phyloP scores from a whole-genome alignment of 805 yeast species.

The Cyberlindnera bimundalis region DNA sequence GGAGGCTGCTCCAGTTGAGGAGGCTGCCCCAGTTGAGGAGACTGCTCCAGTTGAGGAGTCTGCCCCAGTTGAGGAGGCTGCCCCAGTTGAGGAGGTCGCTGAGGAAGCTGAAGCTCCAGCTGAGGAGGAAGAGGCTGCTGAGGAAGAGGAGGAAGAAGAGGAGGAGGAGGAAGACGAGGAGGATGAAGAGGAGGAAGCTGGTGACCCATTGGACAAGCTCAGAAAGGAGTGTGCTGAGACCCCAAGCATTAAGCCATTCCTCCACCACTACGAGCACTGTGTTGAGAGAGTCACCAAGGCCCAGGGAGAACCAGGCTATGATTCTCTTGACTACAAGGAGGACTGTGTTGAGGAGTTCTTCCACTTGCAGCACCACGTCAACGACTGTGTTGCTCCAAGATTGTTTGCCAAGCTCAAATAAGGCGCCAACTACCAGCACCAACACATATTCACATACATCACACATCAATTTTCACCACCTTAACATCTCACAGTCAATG shows the following conservation, averaged over 20 bases:
- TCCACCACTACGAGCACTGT: conserved; percentile 93
- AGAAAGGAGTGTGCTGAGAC: conserved; percentile 68
- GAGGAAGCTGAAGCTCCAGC: conserved; percentile 19
- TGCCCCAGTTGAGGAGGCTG: conserved; percentile 6
- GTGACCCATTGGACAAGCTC: conserved; percentile 62
- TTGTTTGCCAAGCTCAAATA: conserved; percentile 82
- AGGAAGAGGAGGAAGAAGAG: conserved; percentile 34
- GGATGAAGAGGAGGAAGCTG: conserved; percentile 65
- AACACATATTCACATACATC: too few relatives aligned
- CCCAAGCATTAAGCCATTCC: conserved; percentile 63
- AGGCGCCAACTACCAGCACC: too few relatives aligned
- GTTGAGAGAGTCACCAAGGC: conserved; percentile 90
- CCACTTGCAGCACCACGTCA: conserved; percentile 92
- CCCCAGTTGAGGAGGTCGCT: conserved; percentile 15
- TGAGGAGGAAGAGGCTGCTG: conserved; percentile 16
- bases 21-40: conserved; percentile 11
- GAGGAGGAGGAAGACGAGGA: conserved; percentile 66
- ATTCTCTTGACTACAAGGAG: conserved; percentile 76
- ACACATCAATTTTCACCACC: not conserved
- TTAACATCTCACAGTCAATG: conserved; percentile 5
- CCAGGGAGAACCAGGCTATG: conserved; percentile 81
- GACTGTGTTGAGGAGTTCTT: conserved; percentile 98
- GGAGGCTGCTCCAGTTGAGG: conserved; percentile 11
- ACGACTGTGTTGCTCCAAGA: conserved; percentile 88
- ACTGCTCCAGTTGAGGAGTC: conserved; percentile 11